A percentile compares a stretch with the other conserved stretches of the same genome.
Conservation (phyloP, 257 asterid genomes). For the Nicotiana paniculata region DNA sequence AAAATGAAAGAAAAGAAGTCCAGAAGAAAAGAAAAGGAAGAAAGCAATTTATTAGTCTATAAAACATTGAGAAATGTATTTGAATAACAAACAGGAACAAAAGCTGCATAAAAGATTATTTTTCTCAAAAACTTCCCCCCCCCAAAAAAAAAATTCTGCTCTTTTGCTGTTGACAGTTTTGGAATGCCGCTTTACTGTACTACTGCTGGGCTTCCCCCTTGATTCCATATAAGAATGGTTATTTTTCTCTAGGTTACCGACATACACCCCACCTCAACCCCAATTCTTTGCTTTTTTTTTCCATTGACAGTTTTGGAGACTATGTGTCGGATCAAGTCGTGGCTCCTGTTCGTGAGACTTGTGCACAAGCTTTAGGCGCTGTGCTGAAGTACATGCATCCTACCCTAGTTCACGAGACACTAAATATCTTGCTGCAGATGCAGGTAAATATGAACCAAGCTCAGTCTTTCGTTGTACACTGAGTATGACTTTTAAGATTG, state of each 20-base stretch:
- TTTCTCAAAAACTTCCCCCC: not conserved
- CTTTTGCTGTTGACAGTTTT: not conserved
- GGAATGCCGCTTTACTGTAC: not conserved
- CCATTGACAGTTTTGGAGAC: slow-evolving; percentile 78
- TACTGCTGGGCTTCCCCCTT: not conserved
- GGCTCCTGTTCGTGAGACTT: slow-evolving; percentile 99
- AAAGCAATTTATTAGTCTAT: not conserved
- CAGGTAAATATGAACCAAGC: slow-evolving; percentile 59
- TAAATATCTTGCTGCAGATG: slow-evolving; percentile 82
- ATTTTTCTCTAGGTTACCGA: not conserved
- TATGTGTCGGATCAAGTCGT: slow-evolving; percentile 99
- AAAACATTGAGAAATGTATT: not conserved
- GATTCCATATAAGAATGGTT: not conserved
- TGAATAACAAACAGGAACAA: not conserved
- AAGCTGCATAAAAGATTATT: not conserved
- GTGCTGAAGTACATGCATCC: slow-evolving; percentile 96
- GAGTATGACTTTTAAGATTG: not conserved
- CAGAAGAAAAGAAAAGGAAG: not conserved
- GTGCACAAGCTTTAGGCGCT: slow-evolving; percentile 99
- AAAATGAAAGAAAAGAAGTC: not conserved
- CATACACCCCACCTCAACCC: not conserved
- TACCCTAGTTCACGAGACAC: slow-evolving; percentile 61
- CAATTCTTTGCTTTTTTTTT: slow-evolving; percentile 6
- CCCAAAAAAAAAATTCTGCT: not conserved
- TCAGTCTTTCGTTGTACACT: not conserved